A percentile compares a stretch with the other conserved stretches of the same genome.
Evolutionary conservation across 2,329 filamentous ascomycete species (phyloP).

Genomic region (Pseudogymnoascus sp.): DNA sequence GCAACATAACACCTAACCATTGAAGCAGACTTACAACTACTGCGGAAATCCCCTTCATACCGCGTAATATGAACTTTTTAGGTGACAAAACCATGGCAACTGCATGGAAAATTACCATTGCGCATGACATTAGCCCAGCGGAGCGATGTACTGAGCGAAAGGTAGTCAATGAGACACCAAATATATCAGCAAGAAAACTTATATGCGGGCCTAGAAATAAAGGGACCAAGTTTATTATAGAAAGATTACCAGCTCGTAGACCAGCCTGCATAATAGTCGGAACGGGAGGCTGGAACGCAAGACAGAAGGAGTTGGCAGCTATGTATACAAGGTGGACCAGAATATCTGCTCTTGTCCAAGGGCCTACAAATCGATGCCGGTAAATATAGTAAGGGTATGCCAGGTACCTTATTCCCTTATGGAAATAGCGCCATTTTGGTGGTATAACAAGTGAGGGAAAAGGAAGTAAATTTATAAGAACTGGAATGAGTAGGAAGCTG

Average conservation of each 20-base stretch:
- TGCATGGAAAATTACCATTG: slow-evolving; percentile 14
- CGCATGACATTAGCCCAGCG: slow-evolving; percentile 15
- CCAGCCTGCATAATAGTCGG: slow-evolving; percentile 13
- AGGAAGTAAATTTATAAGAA: slow-evolving; percentile 13
- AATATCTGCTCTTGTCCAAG: slow-evolving; percentile 14
- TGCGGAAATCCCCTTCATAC: neutral
- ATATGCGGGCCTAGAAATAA: slow-evolving; percentile 19
- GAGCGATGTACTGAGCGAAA: slow-evolving; percentile 17
- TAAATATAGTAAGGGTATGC: slow-evolving; percentile 15
- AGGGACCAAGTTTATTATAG: slow-evolving; percentile 17
- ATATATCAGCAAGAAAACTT: slow-evolving; percentile 18
- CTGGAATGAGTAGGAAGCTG: slow-evolving; percentile 12
- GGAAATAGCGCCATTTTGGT: slow-evolving; percentile 7
- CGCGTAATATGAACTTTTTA: neutral
- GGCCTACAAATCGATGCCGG: slow-evolving; percentile 14
- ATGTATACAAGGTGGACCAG: slow-evolving; percentile 15
- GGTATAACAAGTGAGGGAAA: slow-evolving; percentile 9
- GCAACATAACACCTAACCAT: neutral
- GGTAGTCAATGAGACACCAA: slow-evolving; percentile 14
- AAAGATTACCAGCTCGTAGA: slow-evolving; percentile 16
- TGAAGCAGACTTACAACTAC: slow-evolving; percentile 6
- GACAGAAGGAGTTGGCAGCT: slow-evolving; percentile 13
- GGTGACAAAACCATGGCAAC: neutral
- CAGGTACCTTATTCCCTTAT: slow-evolving; percentile 12
- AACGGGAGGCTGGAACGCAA: slow-evolving; percentile 11